A percentile compares a stretch with the other conserved stretches of the same genome.
Evolutionary conservation across 257 asterid genomes (phyloP).

Genomic region (Solanum etuberosum): DNA sequence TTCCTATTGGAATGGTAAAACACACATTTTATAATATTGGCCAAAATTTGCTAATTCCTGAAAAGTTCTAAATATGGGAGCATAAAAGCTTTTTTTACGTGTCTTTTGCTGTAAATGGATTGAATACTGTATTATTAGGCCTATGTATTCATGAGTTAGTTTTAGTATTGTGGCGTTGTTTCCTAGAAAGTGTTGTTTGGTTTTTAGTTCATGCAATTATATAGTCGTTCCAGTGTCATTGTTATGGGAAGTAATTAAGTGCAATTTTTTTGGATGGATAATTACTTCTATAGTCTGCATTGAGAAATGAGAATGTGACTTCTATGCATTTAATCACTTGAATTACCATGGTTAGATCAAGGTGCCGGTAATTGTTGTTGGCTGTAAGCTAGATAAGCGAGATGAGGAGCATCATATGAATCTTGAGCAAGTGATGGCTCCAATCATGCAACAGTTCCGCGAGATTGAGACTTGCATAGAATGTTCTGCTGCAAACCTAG

Average conservation of each 20-base stretch:
- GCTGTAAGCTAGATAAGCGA: slow-evolving; percentile 89
- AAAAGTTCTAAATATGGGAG: background rate
- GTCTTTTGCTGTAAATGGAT: background rate
- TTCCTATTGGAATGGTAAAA: background rate
- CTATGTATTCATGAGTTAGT: background rate
- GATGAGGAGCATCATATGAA: slow-evolving; percentile 57
- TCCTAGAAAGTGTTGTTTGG: background rate
- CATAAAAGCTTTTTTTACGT: background rate
- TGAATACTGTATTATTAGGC: background rate
- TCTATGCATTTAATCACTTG: background rate
- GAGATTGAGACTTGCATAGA: slow-evolving; percentile 94
- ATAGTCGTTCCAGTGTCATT: background rate
- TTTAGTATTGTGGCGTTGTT: background rate
- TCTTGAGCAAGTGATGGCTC: slow-evolving; percentile 57
- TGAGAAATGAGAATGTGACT: background rate
- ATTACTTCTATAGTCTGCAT: background rate
- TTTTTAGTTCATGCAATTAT: background rate
- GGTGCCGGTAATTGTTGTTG: slow-evolving; percentile 86
- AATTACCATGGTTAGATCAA: slow-evolving; percentile 38
- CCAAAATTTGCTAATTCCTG: background rate
- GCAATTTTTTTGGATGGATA: background rate
- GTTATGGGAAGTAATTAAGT: background rate
- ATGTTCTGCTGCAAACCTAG: slow-evolving; percentile 84
- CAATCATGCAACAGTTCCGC: slow-evolving; percentile 87
- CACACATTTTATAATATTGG: background rate